These are phyloP conservation scores for Hirschioporus abietinus DNA, from an alignment of 768 basidiomycete species.

Conservation along the genomic window DNA sequence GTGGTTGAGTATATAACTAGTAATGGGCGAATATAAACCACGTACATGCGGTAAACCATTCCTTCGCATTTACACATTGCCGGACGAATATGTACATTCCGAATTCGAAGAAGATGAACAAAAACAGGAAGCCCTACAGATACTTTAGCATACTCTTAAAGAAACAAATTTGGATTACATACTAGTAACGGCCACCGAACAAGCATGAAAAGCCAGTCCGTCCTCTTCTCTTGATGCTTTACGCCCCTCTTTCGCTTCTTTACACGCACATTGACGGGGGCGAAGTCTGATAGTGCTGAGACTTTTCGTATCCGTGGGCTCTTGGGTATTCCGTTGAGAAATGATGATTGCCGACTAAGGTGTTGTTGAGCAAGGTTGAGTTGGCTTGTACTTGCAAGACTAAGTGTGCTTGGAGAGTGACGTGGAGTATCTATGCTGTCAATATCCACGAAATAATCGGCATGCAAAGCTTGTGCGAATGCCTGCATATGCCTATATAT, in stretches of 20 bases:
- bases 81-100: constrained; percentile 81
- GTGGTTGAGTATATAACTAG: neutral
- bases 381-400: neutral
- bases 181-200: constrained; percentile 87
- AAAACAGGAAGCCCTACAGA: constrained; percentile 71
- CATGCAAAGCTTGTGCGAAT: constrained; percentile 67
- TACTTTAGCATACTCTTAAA: neutral
- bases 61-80: constrained; percentile 91
- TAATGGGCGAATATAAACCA: constrained; percentile 1
- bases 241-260: constrained; percentile 41
- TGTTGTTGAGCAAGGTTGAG: neutral
- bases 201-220: constrained; percentile 73
- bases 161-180: constrained; percentile 18
- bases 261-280: constrained; percentile 83
- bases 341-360: constrained; percentile 18
- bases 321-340: constrained; percentile 14
- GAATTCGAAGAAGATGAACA: constrained; percentile 82
- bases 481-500: constrained; percentile 58
- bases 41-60: constrained; percentile 86
- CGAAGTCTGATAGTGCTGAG: constrained; percentile 80
- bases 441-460: constrained; percentile 46
- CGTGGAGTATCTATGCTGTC: constrained; percentile 30
- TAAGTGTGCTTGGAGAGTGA: constrained; percentile 15
- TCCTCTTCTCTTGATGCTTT: constrained; percentile 35
- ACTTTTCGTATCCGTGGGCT: constrained; percentile 67